Base-by-base conservation (phyloP, 306 rosid species). In the Albizia julibrissin region DNA sequence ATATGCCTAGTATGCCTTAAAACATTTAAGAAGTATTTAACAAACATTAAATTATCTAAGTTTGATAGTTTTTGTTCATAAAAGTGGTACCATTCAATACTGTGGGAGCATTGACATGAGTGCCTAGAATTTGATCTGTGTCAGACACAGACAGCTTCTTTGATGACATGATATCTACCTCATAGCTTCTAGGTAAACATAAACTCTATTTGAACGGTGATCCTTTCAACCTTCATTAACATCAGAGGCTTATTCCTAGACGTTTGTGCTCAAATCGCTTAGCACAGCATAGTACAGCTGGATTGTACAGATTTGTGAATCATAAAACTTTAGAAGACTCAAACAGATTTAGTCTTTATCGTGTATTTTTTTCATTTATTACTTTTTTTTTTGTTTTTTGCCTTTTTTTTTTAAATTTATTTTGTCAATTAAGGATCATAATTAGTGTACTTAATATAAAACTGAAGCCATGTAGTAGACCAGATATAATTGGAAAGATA, bases 401-500 rank as follows among this genome's bases (percentile, higher is more conserved):
- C n/a, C n/a, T n/a, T n/a, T n/a, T n/a, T n/a, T n/a, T n/a, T n/a
- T n/a, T n/a, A n/a, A n/a, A n/a, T n/a, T n/a, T 29, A 10, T 42
- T 37, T 71, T 22, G 64, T 72, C 78, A 72, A 67, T 46, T 46
- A 12, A 68, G 59, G 33, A 75, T 49, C n/a, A 24, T 61, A 22
- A 31, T 61, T 70, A 10, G 34, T 82, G 58, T 47, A 34, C 52
- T 71, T 62, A 74, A 71, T 13, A 40, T 50, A 64, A 80, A 9
- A 67, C 61, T 58, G 61, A 70, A 40, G 71, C 76, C 80, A 67
- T 77, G 62, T 39, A 77, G 49, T 73, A 64, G 76, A 75, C 50
- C 37, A 34, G 46, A 69, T 62, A 73, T 47, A 75, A 65, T 49
- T 66, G 77, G 71, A 86, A 71, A 69, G 72, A 74, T 70, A 44